phyloP scores from a whole-genome alignment of 1,284 basidiomycete genomes.

The Cryptococcus maquisensis region DNA sequence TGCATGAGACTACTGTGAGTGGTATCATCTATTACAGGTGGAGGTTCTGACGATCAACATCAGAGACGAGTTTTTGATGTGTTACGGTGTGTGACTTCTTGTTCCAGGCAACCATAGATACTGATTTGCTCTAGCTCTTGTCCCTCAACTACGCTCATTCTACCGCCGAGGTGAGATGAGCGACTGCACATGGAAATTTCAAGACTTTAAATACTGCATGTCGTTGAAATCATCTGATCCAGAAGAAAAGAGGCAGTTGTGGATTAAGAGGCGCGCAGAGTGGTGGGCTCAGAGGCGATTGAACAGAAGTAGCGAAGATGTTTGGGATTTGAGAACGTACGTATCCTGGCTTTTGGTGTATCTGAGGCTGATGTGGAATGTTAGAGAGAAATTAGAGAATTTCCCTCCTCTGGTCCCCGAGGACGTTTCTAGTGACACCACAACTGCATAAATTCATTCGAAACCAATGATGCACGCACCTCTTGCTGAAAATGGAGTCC shows the following conservation, averaged over 20 bases:
- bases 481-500: neutral
- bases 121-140: constrained; percentile 57
- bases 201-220: constrained; percentile 96
- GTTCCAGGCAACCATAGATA: neutral
- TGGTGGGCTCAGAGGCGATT: constrained; percentile 80
- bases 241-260: constrained; percentile 71
- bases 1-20: constrained; percentile 66
- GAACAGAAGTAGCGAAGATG: constrained; percentile 78
- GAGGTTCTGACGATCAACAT: neutral
- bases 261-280: constrained; percentile 80
- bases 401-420: constrained; percentile 39
- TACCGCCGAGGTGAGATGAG: constrained; percentile 80
- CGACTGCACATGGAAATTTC: constrained; percentile 72
- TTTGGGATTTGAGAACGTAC: constrained; percentile 83
- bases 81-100: constrained; percentile 57
- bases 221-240: constrained; percentile 71
- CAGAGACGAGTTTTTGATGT: constrained; percentile 68
- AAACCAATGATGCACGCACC: no score
- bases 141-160: constrained; percentile 74
- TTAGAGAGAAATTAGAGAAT: constrained; percentile 35
- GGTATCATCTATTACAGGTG: neutral
- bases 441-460: constrained; percentile 7
- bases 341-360: constrained; percentile 24
- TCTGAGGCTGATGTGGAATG: neutral
- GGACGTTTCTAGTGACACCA: constrained; percentile 17